These are phyloP conservation scores for Elaeagnus macrophylla DNA, from an alignment of 306 rosid genomes.

Conservation along the genomic window DNA sequence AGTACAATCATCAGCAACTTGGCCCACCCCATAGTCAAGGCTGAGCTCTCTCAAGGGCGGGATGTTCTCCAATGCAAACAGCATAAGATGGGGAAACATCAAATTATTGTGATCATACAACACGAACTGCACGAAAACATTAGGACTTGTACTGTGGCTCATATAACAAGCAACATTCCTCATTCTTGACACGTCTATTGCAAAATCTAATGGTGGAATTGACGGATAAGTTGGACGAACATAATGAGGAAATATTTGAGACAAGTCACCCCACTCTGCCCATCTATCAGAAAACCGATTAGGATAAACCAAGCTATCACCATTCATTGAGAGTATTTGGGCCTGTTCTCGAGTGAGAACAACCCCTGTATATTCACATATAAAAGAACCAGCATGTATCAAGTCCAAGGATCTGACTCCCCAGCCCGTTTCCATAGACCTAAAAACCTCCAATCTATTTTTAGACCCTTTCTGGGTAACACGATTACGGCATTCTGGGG, in stretches of 20 bases:
- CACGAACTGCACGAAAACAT: conserved; percentile 79
- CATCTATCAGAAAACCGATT: conserved; percentile 66
- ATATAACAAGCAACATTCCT: conserved; percentile 96
- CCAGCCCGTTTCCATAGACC: conserved; percentile 90
- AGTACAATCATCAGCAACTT: conserved; percentile 47
- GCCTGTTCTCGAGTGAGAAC: conserved; percentile 77
- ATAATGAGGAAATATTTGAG: conserved; percentile 46
- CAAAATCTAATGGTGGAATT: conserved; percentile 80
- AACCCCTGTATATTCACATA: conserved; percentile 89
- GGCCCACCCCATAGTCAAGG: conserved; percentile 76
- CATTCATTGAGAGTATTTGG: conserved; percentile 67
- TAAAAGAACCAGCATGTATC: conserved; percentile 85
- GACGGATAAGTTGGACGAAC: conserved; percentile 67
- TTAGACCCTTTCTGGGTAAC: conserved; percentile 62
- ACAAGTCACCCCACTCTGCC: conserved; percentile 91
- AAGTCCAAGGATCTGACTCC: conserved; percentile 95
- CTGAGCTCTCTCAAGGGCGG: conserved; percentile 98
- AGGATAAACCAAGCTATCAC: conserved; percentile 69
- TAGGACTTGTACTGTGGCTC: conserved; percentile 74
- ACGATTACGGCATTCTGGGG: conserved; percentile 72
- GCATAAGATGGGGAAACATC: conserved; percentile 91
- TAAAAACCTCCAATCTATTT: conserved; percentile 66
- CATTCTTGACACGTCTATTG: conserved; percentile 85
- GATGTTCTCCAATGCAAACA: conserved; percentile 89
- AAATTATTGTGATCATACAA: conserved; percentile 78